phyloP scores from a whole-genome alignment of 176 grass and related monocot genomes.

The Musa itinerans region DNA sequence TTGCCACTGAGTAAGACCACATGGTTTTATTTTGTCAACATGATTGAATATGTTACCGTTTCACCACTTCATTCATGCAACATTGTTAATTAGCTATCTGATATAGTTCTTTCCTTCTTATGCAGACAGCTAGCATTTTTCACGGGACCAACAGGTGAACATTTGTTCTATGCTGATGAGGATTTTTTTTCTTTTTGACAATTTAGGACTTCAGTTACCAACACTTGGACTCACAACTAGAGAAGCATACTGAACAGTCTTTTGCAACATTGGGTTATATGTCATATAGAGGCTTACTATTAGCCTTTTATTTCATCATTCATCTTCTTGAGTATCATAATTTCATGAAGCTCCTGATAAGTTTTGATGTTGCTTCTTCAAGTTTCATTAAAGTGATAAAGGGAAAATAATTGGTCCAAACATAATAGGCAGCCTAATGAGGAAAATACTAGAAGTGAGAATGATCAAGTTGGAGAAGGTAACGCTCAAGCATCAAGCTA shows the following conservation, averaged over 20 bases:
- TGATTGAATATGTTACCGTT: background rate
- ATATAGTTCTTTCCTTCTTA: constrained; percentile 10
- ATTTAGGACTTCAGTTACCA: background rate
- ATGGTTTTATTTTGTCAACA: background rate
- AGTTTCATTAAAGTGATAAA: too few relatives aligned
- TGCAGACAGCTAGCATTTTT: constrained; percentile 57
- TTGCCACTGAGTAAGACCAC: constrained; percentile 51
- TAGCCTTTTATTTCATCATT: too few relatives aligned
- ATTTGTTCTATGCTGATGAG: background rate
- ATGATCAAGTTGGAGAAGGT: too few relatives aligned
- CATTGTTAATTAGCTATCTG: constrained; percentile 15
- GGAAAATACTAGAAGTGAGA: too few relatives aligned
- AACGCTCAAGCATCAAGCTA: too few relatives aligned
- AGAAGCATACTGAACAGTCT: background rate
- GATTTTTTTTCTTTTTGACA: background rate
- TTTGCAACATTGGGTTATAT: background rate
- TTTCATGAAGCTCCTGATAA: too few relatives aligned
- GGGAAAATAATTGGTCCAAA: too few relatives aligned
- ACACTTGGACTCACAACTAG: too few relatives aligned
- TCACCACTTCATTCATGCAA: background rate
- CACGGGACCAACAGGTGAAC: constrained; percentile 66
- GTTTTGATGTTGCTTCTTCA: too few relatives aligned
- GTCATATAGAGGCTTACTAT: background rate
- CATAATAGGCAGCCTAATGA: too few relatives aligned
- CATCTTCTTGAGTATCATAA: too few relatives aligned